Base-by-base conservation (phyloP, 495 filamentous ascomycete genomes). In the Aspergillus olivimuriae region DNA sequence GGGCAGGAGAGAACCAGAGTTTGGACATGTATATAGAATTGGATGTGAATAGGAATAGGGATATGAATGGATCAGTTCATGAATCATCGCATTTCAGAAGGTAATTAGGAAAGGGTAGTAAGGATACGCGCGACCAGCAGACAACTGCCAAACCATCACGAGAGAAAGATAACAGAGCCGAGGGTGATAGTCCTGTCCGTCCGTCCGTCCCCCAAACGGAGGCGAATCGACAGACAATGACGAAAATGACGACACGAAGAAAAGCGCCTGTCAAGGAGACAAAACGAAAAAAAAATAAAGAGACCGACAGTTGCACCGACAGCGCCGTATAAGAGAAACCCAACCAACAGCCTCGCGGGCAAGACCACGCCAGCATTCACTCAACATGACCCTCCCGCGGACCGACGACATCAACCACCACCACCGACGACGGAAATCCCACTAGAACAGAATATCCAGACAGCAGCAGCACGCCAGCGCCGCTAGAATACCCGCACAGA, bases 401-500 rank as follows among this genome's bases (percentile, higher is more conserved):
- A 15, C 32, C 8, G 17, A 37, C 14, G 39, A 43, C 12, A 43
- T 31, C 44, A 9, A 32, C 12, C 23, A 31, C 30, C 19, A 23
- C 8, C 38, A 24, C 19, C 18, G 18, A 10, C 14, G 16, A 16
- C 12, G 11, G n/a, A 38, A 38, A 4, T 18, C 15, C 11, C 10
- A 39, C 47, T 69, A 77, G 42, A 77, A 70, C 24, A 77, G 46
- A 35, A 75, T 67, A 61, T 77, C 74, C 63, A 76, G 68, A 49
- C 73, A 76, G 50, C 74, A 77, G 48, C 74, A 77, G 42, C 73
- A 74, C 8, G 73, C 73, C 31, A 75, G 23, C 12, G 65, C 70
- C 34, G 68, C 72, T 55, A 74, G 51, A 8, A 75, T 56, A 52
- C 68, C 73, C 0, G 72, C 69, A 20, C 72, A 72, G 14, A 74